Conservation (phyloP, 2,329 filamentous ascomycete genomes). For the Alternaria triticimaculans region DNA sequence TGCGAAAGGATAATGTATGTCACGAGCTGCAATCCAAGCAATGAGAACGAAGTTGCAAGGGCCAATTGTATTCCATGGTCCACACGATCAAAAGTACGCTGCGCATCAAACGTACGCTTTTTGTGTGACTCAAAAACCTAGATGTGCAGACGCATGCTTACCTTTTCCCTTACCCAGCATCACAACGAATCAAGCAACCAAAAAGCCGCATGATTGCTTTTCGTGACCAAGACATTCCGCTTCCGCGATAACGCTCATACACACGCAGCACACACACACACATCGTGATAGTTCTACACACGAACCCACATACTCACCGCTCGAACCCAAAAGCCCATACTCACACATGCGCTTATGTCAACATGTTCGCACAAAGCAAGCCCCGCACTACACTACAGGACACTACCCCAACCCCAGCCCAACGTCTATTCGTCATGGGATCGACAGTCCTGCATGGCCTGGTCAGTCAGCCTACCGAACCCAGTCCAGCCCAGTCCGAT, state of each 20-base stretch:
- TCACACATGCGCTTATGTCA: not conserved
- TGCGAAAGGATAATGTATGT: not conserved
- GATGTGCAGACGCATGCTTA: not conserved
- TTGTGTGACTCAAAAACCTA: not conserved
- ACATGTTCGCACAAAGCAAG: not conserved
- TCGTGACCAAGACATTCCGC: not conserved
- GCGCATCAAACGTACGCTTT: not conserved
- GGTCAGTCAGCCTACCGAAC: not conserved
- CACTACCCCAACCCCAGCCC: not conserved
- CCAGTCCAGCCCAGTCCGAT: not conserved
- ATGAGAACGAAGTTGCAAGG: not conserved
- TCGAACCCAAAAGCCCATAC: not conserved
- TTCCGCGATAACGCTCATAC: not conserved
- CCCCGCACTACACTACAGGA: not conserved
- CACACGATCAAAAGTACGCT: not conserved
- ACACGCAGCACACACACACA: not conserved
- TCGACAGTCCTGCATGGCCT: not conserved
- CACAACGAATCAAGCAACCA: not conserved
- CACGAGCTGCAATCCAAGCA: not conserved
- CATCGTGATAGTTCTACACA: not conserved
- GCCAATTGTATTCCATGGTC: not conserved
- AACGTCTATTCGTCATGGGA: conserved; percentile 1
- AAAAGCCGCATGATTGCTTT: not conserved
- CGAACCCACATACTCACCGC: not conserved
- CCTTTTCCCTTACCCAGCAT: not conserved